A percentile compares a stretch with the other conserved stretches of the same genome.
phyloP scores from a whole-genome alignment of 106 monocot species.

The Dioscorea alata region DNA sequence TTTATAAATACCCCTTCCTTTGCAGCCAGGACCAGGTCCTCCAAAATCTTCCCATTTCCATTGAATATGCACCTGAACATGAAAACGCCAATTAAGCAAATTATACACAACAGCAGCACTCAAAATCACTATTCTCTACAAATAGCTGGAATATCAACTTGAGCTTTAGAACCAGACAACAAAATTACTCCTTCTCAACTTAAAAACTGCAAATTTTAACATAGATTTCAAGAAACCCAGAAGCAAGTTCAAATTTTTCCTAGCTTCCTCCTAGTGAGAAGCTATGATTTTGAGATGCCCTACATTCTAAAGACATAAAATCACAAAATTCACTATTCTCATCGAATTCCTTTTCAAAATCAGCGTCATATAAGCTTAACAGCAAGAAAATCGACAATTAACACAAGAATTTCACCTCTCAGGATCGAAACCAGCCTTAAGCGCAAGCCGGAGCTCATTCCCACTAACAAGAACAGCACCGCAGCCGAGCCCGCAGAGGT shows the following conservation, averaged over 20 bases:
- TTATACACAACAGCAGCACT: neutral
- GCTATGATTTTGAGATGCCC: neutral
- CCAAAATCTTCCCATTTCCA: constrained; percentile 91
- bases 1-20: constrained; percentile 90
- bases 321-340: neutral
- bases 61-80: constrained; percentile 91
- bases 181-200: neutral
- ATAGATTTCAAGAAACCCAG: neutral
- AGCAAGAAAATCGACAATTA: neutral
- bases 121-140: neutral
- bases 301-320: neutral
- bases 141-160: neutral
- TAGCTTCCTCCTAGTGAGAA: too few species aligned
- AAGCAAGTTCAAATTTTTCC: neutral
- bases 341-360: neutral
- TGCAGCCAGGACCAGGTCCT: constrained; percentile 85
- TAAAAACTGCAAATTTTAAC: neutral
- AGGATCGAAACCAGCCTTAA: constrained; percentile 85
- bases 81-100: neutral
- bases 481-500: constrained; percentile 58
- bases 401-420: constrained; percentile 35
- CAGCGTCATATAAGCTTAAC: neutral
- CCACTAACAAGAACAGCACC: constrained; percentile 95
- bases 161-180: neutral
- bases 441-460: constrained; percentile 80